Evolutionary conservation across 1,284 basidiomycete species (phyloP).

Genomic region (Exobasidium cylindrosporum): DNA sequence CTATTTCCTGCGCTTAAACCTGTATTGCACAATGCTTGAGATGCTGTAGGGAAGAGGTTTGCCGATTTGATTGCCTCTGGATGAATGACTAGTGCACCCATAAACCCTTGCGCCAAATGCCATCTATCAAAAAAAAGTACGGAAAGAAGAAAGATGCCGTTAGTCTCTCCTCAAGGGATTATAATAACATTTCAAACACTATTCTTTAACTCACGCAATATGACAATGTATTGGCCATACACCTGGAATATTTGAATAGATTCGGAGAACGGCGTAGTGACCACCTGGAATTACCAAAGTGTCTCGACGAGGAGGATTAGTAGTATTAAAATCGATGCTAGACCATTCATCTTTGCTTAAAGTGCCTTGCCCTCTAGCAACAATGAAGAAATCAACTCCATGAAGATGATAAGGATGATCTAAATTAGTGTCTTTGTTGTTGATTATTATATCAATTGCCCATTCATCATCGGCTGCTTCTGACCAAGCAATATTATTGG

Average conservation of each 20-base stretch:
- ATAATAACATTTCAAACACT: too few relatives aligned
- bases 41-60: background rate
- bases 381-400: constrained; percentile 38
- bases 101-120: constrained; percentile 38
- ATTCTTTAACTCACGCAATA: constrained; percentile 8
- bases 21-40: constrained; percentile 5
- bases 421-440: constrained; percentile 50
- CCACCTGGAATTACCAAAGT: constrained; percentile 47
- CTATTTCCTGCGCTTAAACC: background rate
- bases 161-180: background rate
- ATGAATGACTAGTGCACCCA: constrained; percentile 41
- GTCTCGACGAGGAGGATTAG: constrained; percentile 56
- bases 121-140: constrained; percentile 22
- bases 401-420: constrained; percentile 51
- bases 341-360: constrained; percentile 29
- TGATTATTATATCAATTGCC: constrained; percentile 49
- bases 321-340: constrained; percentile 31
- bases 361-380: constrained; percentile 51
- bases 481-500: constrained; percentile 23
- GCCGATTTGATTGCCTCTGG: constrained; percentile 25
- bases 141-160: background rate
- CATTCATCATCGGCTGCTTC: constrained; percentile 26
- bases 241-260: constrained; percentile 32
- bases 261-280: constrained; percentile 40
- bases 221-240: constrained; percentile 22